These are phyloP conservation scores for Yarrowia phangngaensis DNA, from an alignment of 805 yeast genomes.

Conservation along the genomic window DNA sequence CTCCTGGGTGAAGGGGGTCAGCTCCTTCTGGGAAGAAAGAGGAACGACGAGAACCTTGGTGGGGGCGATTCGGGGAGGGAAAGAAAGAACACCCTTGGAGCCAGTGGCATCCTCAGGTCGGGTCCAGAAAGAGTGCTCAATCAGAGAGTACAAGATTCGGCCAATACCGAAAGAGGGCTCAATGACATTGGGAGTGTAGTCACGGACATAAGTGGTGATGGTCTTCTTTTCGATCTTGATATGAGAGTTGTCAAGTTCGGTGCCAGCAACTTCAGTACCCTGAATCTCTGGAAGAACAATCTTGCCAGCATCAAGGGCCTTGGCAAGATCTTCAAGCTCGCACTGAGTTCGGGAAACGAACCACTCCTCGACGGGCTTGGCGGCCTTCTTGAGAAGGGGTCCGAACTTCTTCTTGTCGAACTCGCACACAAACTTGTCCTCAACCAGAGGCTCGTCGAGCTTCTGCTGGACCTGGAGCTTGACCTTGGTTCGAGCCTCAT, in stretches of 20 bases:
- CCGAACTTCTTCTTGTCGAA: conserved; percentile 95
- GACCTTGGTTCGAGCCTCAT: conserved; percentile 90
- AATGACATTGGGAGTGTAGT: conserved; percentile 93
- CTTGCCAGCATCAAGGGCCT: conserved; percentile 62
- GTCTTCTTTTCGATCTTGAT: conserved; percentile 73
- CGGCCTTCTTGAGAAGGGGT: conserved; percentile 95
- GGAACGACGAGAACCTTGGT: conserved; percentile 96
- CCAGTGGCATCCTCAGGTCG: conserved; percentile 79
- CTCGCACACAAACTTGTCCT: conserved; percentile 78
- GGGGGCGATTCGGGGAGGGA: conserved; percentile 95
- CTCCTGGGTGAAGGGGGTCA: conserved; percentile 67
- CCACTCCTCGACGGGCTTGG: conserved; percentile 85
- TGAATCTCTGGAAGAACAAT: conserved; percentile 64
- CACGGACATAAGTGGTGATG: conserved; percentile 86
- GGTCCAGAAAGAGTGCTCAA: conserved; percentile 93
- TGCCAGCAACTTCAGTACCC: conserved; percentile 44
- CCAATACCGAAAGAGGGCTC: conserved; percentile 99
- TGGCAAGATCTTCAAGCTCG: conserved; percentile 72
- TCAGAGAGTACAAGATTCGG: conserved; percentile 85
- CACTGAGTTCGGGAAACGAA: conserved; percentile 72
- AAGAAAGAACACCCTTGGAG: conserved; percentile 76
- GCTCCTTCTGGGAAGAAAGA: conserved; percentile 74
- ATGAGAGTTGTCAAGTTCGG: conserved; percentile 66
- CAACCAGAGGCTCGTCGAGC: conserved; percentile 75
- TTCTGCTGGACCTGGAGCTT: conserved; percentile 91